Evolutionary conservation across 2,329 filamentous ascomycete species (phyloP), one percentile per base, ranked within the genome.

Genomic region (Fonsecaea multimorphosa): DNA sequence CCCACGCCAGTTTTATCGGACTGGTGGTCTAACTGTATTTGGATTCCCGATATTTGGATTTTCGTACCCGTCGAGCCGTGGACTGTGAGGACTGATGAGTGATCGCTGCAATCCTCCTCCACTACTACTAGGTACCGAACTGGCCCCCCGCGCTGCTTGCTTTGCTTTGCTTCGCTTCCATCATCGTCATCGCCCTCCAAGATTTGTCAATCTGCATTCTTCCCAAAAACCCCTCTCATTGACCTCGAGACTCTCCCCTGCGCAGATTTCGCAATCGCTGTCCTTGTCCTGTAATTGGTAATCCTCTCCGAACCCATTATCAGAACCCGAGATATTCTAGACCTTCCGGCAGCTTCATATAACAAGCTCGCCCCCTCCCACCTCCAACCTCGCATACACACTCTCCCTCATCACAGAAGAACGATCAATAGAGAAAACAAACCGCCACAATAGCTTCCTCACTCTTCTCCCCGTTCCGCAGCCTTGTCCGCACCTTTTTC

Each of bases 401-500:
- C n/a, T n/a, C n/a, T n/a, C n/a, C n/a, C n/a, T n/a, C n/a, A n/a
- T n/a, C n/a, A n/a, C n/a, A n/a, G n/a, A n/a, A n/a, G n/a, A n/a
- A n/a, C n/a, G n/a, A n/a, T n/a, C n/a, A n/a, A n/a, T n/a, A n/a
- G n/a, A n/a, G n/a, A n/a, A n/a, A 66, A 61, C 29, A 70, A 65
- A 72, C 67, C 67, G 67, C 67, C 52, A 73, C 79, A 80, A 88
- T 76, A 80, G 87, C 87, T 82, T 84, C 84, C 74, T 91, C 66
- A 69, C 59, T 70, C 62, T 58, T 67, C 56, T 40, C 87, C 82
- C 84, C 94, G 79, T 81, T 91, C 76, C 86, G 88, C 76, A 63
- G 22, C 54, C 22, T 70, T n/a, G 65, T 63, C 32, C 84, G 86
- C 76, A 84, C 96, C 77, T 95, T 96, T 79, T 77, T 82, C 76